Evolutionary conservation across 202 grass and related monocot genomes (phyloP).

Genomic region (Zoysia matrella): DNA sequence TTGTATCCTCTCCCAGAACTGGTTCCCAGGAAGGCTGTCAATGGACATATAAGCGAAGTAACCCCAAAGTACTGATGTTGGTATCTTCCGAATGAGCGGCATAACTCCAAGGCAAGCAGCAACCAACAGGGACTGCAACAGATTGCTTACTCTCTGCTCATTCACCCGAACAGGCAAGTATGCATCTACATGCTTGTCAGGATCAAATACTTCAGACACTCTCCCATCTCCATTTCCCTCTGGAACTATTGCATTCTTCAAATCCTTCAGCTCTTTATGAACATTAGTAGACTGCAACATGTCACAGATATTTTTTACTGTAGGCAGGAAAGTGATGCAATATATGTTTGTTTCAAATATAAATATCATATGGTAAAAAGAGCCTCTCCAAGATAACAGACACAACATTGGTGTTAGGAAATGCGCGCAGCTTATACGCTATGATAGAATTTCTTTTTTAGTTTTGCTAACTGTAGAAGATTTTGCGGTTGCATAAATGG

Average conservation of each 20-base stretch:
- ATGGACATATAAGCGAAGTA: slow-evolving; percentile 93
- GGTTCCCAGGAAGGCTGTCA: slow-evolving; percentile 86
- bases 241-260: slow-evolving; percentile 68
- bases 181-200: slow-evolving; percentile 84
- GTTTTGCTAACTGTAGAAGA: neutral
- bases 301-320: slow-evolving; percentile 24
- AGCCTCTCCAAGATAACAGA: neutral
- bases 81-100: slow-evolving; percentile 82
- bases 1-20: slow-evolving; percentile 83
- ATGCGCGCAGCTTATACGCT: neutral
- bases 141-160: slow-evolving; percentile 85
- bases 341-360: neutral
- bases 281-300: slow-evolving; percentile 55
- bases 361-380: neutral
- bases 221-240: slow-evolving; percentile 40
- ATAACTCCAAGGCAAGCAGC: slow-evolving; percentile 67
- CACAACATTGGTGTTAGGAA: neutral
- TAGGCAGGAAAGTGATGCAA: neutral
- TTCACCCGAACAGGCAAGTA: slow-evolving; percentile 89
- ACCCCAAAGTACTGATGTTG: slow-evolving; percentile 87
- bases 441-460: neutral
- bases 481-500: neutral
- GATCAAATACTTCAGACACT: slow-evolving; percentile 58
- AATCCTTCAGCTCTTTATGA: slow-evolving; percentile 66
- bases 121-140: slow-evolving; percentile 81